These are phyloP conservation scores for Prunus dulcis DNA, from an alignment of 306 rosid species.

Conservation along the genomic window DNA sequence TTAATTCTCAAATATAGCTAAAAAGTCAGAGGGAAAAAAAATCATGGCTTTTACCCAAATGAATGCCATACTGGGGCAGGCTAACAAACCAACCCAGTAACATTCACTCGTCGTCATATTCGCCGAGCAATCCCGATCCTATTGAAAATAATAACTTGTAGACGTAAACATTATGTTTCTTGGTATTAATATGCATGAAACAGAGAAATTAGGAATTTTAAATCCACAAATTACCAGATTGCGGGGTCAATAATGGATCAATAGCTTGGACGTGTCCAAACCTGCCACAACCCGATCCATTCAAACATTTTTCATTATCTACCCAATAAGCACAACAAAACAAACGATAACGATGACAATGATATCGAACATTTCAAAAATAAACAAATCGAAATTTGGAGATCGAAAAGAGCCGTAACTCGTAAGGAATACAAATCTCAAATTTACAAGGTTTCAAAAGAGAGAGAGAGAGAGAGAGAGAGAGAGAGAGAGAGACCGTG, in stretches of 20 bases:
- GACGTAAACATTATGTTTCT: background rate
- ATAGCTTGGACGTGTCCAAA: slow-evolving; percentile 12
- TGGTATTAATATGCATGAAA: background rate
- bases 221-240: slow-evolving; percentile 10
- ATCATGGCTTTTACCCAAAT: background rate
- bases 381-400: background rate
- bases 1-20: background rate
- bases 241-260: slow-evolving; percentile 15
- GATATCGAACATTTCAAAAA: background rate
- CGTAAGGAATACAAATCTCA: background rate
- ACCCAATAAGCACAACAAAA: background rate
- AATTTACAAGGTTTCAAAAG: background rate
- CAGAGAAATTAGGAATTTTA: background rate
- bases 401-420: slow-evolving; percentile 6
- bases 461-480: background rate
- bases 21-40: background rate
- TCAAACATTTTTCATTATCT: background rate
- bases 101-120: background rate
- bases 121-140: background rate
- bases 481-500: slow-evolving; percentile 13
- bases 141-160: background rate
- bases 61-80: background rate
- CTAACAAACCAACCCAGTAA: background rate
- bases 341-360: background rate
- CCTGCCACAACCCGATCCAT: slow-evolving; percentile 25